Percentiles rank a stretch among this genome's conserved stretches.
phyloP scores from a whole-genome alignment of 2,329 filamentous ascomycete species.

The Trichophyton benhamiae region DNA sequence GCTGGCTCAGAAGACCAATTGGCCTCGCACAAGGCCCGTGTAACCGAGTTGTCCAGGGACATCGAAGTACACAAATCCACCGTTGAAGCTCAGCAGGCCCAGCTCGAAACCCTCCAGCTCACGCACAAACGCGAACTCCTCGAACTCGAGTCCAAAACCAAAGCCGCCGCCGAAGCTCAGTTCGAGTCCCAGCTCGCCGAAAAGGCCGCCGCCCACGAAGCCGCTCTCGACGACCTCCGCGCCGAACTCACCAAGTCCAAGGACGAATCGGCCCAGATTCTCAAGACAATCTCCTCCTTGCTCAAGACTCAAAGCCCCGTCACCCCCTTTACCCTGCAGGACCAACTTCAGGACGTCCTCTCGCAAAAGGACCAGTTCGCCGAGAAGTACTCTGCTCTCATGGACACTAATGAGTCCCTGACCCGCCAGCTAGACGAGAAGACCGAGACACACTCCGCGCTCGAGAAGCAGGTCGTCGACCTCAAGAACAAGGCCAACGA shows the following conservation, averaged over 20 bases:
- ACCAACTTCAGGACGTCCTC: constrained; percentile 48
- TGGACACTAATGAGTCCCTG: constrained; percentile 29
- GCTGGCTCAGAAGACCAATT: constrained; percentile 44
- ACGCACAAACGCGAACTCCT: constrained; percentile 38
- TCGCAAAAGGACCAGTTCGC: constrained; percentile 33
- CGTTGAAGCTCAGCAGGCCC: constrained; percentile 42
- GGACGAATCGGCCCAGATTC: constrained; percentile 52
- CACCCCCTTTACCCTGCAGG: constrained; percentile 46
- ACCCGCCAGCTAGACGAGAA: constrained; percentile 26
- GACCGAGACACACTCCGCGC: constrained; percentile 20
- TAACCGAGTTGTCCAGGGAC: constrained; percentile 45
- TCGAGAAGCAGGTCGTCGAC: constrained; percentile 26
- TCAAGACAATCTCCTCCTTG: constrained; percentile 43
- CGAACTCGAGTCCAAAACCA: constrained; percentile 28
- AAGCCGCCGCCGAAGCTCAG: constrained; percentile 26
- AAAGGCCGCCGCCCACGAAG: constrained; percentile 49
- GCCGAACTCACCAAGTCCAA: constrained; percentile 53
- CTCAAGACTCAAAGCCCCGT: constrained; percentile 31
- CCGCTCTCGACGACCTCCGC: constrained; percentile 47
- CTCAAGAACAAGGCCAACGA: constrained; percentile 28
- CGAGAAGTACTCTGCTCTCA: constrained; percentile 31
- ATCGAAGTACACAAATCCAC: constrained; percentile 45
- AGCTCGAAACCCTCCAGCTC: constrained; percentile 41
- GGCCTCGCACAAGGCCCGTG: constrained; percentile 29
- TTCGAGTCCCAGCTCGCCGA: constrained; percentile 26